A percentile compares a stretch with the other conserved stretches of the same genome.
These are phyloP conservation scores for Penicillium paneum DNA, from an alignment of 2,329 filamentous ascomycete species.

Conservation along the genomic window DNA sequence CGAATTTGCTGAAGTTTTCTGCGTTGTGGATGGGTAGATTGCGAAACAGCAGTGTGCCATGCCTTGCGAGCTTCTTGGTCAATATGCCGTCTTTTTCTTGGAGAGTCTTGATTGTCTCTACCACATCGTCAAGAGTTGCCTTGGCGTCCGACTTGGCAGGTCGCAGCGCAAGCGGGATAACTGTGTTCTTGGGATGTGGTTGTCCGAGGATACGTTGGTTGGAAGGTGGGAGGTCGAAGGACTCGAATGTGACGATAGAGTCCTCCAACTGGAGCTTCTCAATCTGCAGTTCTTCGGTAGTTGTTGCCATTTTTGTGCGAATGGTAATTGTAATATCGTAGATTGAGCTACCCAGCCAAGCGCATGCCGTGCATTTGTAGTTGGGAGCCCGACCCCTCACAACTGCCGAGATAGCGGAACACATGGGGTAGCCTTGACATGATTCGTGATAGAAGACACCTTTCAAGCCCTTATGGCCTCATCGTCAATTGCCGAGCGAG, in stretches of 20 bases:
- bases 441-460: background rate
- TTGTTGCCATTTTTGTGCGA: constrained; percentile 2
- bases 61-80: constrained; percentile 43
- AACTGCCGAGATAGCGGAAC: background rate
- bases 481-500: background rate
- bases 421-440: background rate
- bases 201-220: constrained; percentile 43
- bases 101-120: constrained; percentile 41
- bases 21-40: constrained; percentile 46
- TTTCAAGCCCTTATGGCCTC: background rate
- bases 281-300: background rate
- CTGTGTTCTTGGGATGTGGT: constrained; percentile 40
- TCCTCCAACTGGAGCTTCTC: constrained; percentile 20
- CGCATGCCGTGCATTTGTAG: background rate
- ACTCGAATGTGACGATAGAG: constrained; percentile 32
- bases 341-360: background rate
- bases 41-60: constrained; percentile 50
- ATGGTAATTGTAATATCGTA: background rate
- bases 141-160: constrained; percentile 22
- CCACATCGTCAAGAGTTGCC: constrained; percentile 32
- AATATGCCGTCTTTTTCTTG: constrained; percentile 32
- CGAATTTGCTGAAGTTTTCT: constrained; percentile 49
- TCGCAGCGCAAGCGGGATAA: constrained; percentile 42
- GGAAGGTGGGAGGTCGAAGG: constrained; percentile 41
- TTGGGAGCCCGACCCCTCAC: background rate